A percentile compares a stretch with the other conserved stretches of the same genome.
These are phyloP conservation scores for Vitis amurensis DNA, from an alignment of 164 flowering plant genomes.

Conservation along the genomic window DNA sequence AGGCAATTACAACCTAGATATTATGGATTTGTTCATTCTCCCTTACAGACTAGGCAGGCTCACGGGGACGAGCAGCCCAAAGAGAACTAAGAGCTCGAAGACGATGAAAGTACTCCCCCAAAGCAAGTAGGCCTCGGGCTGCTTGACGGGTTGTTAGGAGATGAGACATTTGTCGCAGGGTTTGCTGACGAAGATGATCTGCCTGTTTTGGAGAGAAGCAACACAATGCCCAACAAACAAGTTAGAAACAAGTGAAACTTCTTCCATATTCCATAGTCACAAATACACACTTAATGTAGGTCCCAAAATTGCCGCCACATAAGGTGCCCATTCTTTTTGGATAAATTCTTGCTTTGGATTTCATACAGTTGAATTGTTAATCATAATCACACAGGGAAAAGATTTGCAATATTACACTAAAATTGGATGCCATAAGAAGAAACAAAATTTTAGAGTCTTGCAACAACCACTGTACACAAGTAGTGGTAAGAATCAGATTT, in stretches of 20 bases:
- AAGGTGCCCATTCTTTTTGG: too few relatives aligned
- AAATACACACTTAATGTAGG: too few relatives aligned
- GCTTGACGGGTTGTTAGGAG: slow-evolving; percentile 81
- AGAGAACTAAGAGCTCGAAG: slow-evolving; percentile 78
- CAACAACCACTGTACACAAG: not conserved
- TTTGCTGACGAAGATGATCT: slow-evolving; percentile 73
- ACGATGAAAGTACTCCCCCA: slow-evolving; percentile 85
- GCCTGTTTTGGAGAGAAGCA: slow-evolving; percentile 51
- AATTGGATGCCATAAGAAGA: not conserved
- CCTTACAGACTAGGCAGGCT: slow-evolving; percentile 35
- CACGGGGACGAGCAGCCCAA: slow-evolving; percentile 75
- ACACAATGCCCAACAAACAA: not conserved
- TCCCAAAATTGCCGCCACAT: too few relatives aligned
- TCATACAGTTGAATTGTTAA: too few relatives aligned
- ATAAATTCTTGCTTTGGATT: too few relatives aligned
- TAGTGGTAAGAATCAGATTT: not conserved
- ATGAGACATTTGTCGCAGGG: slow-evolving; percentile 63
- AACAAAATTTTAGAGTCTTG: not conserved
- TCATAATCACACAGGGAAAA: too few relatives aligned
- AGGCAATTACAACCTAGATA: slow-evolving; percentile 4
- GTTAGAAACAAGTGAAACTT: not conserved
- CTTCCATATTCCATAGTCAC: too few relatives aligned
- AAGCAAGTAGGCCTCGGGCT: slow-evolving; percentile 75
- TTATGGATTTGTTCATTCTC: not conserved
- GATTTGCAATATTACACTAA: too few relatives aligned